Evolutionary conservation across 768 basidiomycete genomes (phyloP), one percentile per base, ranked within the genome.

Genomic region (Boletus eberwhitei): DNA sequence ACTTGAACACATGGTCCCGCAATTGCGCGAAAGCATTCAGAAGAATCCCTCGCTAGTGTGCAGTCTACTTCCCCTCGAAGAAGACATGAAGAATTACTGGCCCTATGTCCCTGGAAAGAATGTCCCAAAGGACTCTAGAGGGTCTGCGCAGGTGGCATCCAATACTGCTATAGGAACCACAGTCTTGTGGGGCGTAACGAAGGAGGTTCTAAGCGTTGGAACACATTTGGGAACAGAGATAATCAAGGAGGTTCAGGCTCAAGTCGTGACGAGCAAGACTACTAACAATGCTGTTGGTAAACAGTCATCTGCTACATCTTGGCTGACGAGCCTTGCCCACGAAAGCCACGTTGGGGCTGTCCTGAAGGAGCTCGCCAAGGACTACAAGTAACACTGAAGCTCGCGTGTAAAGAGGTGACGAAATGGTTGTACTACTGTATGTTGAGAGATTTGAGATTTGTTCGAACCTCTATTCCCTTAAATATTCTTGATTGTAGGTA

Each of bases 1-100:
- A 2, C 61, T 82, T 36, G 66, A 76, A 35, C 86, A 62, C 16
- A 57, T 77, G 8, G 60, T 66, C 46, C 67, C 74, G 5, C 60
- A 68, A 17, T 59, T 85, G 31, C 60, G 55, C 16, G 58, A 66
- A 16, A 67, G 63, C 14, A 47, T 87, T 21, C 60, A 67, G 39
- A 64, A 70, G n/a, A 65, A 81, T 53, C 80, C 80, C 2, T 64
- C 68, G 7, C 59, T 87, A 4, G 58, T 88, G 16, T 66, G 60
- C 41, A 6, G 62, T 7, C 72, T 87, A 1, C 64, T 75, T 21
- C 77, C 79, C 4, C 61, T 86, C n/a, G 86, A 87, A 64, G 70
- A 77, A 53, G 72, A 76, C 44, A 64, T 84, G 48, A 77, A 73
- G 66, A 61, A 52, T 31, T 67, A 69, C 34, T 86, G 85, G 85